These are phyloP conservation scores for Russula olivacea DNA, from an alignment of 768 basidiomycete genomes.

Conservation along the genomic window DNA sequence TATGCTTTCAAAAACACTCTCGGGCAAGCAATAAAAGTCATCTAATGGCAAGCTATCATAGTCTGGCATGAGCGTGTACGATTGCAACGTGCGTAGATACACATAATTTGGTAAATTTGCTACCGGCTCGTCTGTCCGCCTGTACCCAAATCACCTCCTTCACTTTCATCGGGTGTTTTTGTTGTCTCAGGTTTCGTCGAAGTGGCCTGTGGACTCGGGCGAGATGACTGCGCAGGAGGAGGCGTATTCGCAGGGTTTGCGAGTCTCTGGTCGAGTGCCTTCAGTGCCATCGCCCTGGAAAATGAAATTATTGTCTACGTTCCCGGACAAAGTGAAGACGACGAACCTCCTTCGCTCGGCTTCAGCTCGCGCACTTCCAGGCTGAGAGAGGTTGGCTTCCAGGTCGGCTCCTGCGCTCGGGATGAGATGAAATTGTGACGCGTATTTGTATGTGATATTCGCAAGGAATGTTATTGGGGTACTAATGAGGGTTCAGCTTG, in stretches of 20 bases:
- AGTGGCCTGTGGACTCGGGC: constrained; percentile 5
- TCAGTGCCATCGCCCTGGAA: constrained; percentile 85
- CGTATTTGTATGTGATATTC: constrained; percentile 60
- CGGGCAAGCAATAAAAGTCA: background rate
- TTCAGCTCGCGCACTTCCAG: constrained; percentile 88
- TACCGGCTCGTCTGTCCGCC: constrained; percentile 10
- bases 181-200: constrained; percentile 16
- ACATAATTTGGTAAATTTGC: constrained; percentile 9
- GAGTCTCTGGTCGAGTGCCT: constrained; percentile 90
- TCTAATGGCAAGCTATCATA: background rate
- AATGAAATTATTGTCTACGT: background rate
- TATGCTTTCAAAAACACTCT: too few relatives aligned
- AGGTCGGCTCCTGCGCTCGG: constrained; percentile 57
- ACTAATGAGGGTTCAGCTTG: constrained; percentile 36
- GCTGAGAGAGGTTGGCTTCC: constrained; percentile 68
- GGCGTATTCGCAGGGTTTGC: constrained; percentile 44
- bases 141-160: constrained; percentile 15
- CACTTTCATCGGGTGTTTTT: constrained; percentile 17
- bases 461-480: constrained; percentile 63
- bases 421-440: constrained; percentile 68
- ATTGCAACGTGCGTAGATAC: constrained; percentile 7
- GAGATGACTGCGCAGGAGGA: constrained; percentile 11
- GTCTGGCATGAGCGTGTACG: constrained; percentile 1
- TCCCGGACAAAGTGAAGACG: constrained; percentile 12
- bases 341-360: constrained; percentile 88